A percentile compares a stretch with the other conserved stretches of the same genome.
These are phyloP conservation scores for Bipolaris cookei DNA, from an alignment of 2,329 filamentous ascomycete genomes.

Conservation along the genomic window DNA sequence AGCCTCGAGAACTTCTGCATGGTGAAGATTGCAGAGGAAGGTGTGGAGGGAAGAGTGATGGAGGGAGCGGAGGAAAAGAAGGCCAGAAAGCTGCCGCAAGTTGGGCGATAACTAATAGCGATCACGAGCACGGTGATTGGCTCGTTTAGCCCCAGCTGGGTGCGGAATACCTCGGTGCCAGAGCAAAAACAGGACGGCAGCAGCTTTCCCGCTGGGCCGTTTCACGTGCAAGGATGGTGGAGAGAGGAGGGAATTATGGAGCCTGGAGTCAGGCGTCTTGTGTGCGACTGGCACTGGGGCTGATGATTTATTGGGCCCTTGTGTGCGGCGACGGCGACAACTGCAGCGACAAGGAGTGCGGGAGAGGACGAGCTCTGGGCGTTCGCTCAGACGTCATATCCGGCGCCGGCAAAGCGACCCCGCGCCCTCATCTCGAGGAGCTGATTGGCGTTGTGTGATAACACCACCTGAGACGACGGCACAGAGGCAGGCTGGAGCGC, in stretches of 20 bases:
- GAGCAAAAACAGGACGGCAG: conserved; percentile 31
- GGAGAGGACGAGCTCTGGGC: background rate
- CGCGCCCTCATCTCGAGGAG: conserved; percentile 10
- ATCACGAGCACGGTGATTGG: conserved; percentile 43
- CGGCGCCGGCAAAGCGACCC: conserved; percentile 9
- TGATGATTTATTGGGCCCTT: background rate
- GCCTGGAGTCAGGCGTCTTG: background rate
- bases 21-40: conserved; percentile 51
- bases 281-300: conserved; percentile 3
- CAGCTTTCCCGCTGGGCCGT: conserved; percentile 41
- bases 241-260: conserved; percentile 20
- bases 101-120: conserved; percentile 45
- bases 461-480: background rate
- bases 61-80: conserved; percentile 44
- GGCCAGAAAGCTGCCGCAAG: conserved; percentile 44
- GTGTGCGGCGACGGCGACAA: background rate
- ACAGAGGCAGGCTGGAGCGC: background rate
- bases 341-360: background rate
- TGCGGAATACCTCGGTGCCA: conserved; percentile 40
- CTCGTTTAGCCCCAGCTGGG: conserved; percentile 29
- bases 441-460: conserved; percentile 11
- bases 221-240: conserved; percentile 35
- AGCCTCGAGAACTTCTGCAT: conserved; percentile 77
- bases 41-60: conserved; percentile 46
- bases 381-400: conserved; percentile 18